A percentile compares a stretch with the other conserved stretches of the same genome.
phyloP scores from a whole-genome alignment of 306 rosid genomes.

The Cotoneaster glaucophyllus region DNA sequence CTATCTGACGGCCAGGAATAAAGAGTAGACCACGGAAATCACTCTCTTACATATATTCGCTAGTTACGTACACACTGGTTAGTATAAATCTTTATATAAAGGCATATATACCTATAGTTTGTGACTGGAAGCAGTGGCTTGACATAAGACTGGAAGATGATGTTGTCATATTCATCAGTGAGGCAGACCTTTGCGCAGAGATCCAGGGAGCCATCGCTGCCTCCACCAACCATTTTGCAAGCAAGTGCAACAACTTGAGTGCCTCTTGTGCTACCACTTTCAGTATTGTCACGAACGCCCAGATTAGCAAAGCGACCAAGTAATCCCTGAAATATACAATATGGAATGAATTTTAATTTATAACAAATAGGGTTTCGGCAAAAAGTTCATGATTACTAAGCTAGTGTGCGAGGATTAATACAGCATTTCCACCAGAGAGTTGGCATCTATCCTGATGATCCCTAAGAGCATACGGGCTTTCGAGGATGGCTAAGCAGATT shows the following conservation, averaged over 20 bases:
- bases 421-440: constrained; percentile 37
- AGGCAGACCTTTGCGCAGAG: constrained; percentile 84
- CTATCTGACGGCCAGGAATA: no score
- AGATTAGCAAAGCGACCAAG: constrained; percentile 57
- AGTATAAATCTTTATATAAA: not conserved
- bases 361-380: not conserved
- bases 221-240: constrained; percentile 96
- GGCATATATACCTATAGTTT: constrained; percentile 49
- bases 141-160: constrained; percentile 75
- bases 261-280: constrained; percentile 44
- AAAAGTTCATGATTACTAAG: not conserved
- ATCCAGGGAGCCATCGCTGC: constrained; percentile 81
- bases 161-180: constrained; percentile 66
- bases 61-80: not conserved
- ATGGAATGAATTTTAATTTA: not conserved
- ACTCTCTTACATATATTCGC: not conserved
- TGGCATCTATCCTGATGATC: constrained; percentile 81
- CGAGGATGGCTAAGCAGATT: constrained; percentile 78
- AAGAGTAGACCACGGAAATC: not conserved
- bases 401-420: constrained; percentile 20
- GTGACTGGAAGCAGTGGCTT: constrained; percentile 72
- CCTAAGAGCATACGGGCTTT: constrained; percentile 63
- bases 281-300: constrained; percentile 64
- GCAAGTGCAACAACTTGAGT: constrained; percentile 72
- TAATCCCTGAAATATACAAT: constrained; percentile 37